These are phyloP conservation scores for Toxicodendron radicans DNA, from an alignment of 345 rosid species.

Conservation along the genomic window DNA sequence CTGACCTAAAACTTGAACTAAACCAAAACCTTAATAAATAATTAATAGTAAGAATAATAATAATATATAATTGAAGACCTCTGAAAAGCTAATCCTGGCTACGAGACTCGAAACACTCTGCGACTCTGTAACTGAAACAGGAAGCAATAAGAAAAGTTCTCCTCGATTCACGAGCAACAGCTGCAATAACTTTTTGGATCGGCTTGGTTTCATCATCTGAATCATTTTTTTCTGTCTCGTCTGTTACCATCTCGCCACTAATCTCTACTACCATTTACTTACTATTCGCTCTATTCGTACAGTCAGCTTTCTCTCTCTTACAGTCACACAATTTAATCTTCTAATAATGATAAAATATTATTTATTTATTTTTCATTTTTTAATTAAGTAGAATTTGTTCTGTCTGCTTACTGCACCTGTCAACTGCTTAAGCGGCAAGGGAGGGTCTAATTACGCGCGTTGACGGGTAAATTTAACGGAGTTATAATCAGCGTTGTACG, in stretches of 20 bases:
- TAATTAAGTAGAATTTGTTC: background rate
- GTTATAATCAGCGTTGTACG: background rate
- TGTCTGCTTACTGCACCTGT: conserved; percentile 14
- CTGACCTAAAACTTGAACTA: background rate
- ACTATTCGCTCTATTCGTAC: conserved; percentile 11
- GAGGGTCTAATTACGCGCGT: conserved; percentile 12
- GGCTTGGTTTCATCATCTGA: conserved; percentile 12
- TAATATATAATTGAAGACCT: too few relatives aligned
- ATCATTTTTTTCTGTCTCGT: background rate
- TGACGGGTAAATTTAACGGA: conserved; percentile 3
- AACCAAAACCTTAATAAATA: conserved; percentile 1
- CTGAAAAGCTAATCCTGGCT: conserved; percentile 4
- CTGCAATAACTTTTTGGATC: background rate
- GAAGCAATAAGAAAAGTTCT: conserved; percentile 8
- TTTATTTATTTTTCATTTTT: background rate
- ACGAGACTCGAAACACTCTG: conserved; percentile 9
- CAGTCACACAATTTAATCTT: conserved; percentile 9
- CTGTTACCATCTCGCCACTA: background rate
- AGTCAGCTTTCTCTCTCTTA: background rate
- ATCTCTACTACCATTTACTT: conserved; percentile 17
- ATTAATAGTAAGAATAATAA: background rate
- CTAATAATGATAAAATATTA: background rate
- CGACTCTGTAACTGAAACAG: conserved; percentile 13
- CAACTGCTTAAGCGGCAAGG: conserved; percentile 24
- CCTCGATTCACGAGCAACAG: conserved; percentile 13